These are phyloP conservation scores for Piper betle DNA, from an alignment of 164 flowering plant genomes.

Conservation along the genomic window DNA sequence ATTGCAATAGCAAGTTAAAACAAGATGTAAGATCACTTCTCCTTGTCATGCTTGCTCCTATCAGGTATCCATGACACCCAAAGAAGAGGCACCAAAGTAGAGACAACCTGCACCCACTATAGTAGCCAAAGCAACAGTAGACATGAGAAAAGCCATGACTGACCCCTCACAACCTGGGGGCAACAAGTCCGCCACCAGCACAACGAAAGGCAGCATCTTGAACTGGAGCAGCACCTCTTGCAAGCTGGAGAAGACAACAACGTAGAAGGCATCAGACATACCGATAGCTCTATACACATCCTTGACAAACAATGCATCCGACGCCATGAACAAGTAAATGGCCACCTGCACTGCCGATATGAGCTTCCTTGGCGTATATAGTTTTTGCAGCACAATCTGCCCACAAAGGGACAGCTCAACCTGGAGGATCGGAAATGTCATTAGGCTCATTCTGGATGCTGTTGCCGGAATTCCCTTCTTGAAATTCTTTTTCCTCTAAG, in stretches of 20 bases:
- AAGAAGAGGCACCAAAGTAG: constrained; percentile 47
- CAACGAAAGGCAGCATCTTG: constrained; percentile 75
- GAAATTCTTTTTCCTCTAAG: too few relatives aligned
- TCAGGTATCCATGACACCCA: constrained; percentile 61
- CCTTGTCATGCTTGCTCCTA: constrained; percentile 17
- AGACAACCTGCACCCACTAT: constrained; percentile 61
- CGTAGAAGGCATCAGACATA: constrained; percentile 55
- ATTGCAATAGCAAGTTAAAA: too few relatives aligned
- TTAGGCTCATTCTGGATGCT: too few relatives aligned
- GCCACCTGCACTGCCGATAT: constrained; percentile 47
- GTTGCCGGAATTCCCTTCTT: too few relatives aligned
- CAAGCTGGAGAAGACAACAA: constrained; percentile 62
- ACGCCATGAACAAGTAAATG: constrained; percentile 60
- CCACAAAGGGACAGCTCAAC: too few relatives aligned
- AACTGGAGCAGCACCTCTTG: constrained; percentile 59
- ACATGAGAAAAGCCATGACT: constrained; percentile 86
- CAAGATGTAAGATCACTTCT: neutral
- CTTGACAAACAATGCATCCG: constrained; percentile 62
- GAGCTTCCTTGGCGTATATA: constrained; percentile 59
- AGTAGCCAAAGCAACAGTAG: constrained; percentile 58
- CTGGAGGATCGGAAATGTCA: too few relatives aligned
- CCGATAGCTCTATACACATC: constrained; percentile 47
- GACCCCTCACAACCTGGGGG: constrained; percentile 92
- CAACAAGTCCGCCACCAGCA: constrained; percentile 64
- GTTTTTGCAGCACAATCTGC: too few relatives aligned